Conservation (phyloP, 192 early-diverging fungal species). For the Coemansia sp. region DNA sequence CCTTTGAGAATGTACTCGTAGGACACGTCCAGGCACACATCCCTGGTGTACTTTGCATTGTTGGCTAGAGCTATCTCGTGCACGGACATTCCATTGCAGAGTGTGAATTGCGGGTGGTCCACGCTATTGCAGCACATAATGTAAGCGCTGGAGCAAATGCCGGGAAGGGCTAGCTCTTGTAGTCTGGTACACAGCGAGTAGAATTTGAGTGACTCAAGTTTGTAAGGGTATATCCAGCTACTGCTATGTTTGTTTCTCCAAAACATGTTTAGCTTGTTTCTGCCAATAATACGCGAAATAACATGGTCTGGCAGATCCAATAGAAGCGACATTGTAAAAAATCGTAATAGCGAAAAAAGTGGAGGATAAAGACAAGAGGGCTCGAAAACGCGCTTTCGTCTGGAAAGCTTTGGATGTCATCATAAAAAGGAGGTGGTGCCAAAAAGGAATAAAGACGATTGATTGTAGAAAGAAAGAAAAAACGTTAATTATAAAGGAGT, state of each 20-base stretch:
- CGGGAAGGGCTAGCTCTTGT: background rate
- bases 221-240: background rate
- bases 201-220: background rate
- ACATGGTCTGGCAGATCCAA: background rate
- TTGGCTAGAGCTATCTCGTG: background rate
- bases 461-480: background rate
- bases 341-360: background rate
- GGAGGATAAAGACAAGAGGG: background rate
- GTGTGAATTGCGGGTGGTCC: background rate
- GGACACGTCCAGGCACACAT: background rate
- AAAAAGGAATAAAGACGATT: background rate
- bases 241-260: background rate
- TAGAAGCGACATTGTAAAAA: background rate
- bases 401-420: background rate
- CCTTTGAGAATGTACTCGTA: background rate
- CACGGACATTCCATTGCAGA: background rate
- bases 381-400: background rate
- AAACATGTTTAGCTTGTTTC: background rate
- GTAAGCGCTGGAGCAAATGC: background rate
- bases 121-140: background rate
- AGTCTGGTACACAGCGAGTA: background rate
- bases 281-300: background rate
- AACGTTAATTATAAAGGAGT: too few species aligned
- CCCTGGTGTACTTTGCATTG: background rate
- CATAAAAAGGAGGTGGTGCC: background rate